Base-by-base conservation (phyloP, 305 asterid species). In the Fraxinus nigra region DNA sequence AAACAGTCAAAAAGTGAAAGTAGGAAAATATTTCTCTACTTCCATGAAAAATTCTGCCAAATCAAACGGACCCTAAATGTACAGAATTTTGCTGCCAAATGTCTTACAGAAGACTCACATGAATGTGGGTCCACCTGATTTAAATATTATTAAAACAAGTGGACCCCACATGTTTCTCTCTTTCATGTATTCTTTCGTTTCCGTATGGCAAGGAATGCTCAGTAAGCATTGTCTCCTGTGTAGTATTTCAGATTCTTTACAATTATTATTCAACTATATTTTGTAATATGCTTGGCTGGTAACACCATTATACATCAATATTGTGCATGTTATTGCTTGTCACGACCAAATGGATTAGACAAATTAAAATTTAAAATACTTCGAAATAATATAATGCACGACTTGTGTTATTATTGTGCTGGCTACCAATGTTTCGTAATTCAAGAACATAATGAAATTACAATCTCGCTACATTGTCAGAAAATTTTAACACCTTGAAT, bases 191-290 rank as follows among this genome's bases (percentile, higher is more conserved):
- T n/a, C n/a, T n/a, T n/a, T n/a, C n/a, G n/a, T n/a, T n/a, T n/a
- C n/a, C n/a, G n/a, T n/a, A n/a, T n/a, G n/a, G n/a, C n/a, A n/a
- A n/a, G n/a, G n/a, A n/a, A n/a, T n/a, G n/a, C n/a, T n/a, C n/a
- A 61, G 22, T 10, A 48, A 48, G 7, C 73, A 22, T 16, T 78
- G 14, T 33, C 10, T 61, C 51, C 73, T n/a, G 5, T 61, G 11
- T 24, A 9, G 7, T 72, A 18, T 78, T 77, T 81, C 28, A 16
- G 76, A 72, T 63, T 80, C 30, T 83, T 81, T 70, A 33, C 46
- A 14, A 16, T 3, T 5, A 28, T 65, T 11, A 26, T 65, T 65
- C 37, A 65, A 65, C 3, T 26, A 65, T 26, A 8, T 65, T 22
- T 51, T 65, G 73, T 65, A 32, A 30, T 56, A 18, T 72, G 76